Evolutionary conservation across 371 early-diverging fungal genomes (phyloP), one percentile per base, ranked within the genome.

Genomic region (Mortierella sp.): DNA sequence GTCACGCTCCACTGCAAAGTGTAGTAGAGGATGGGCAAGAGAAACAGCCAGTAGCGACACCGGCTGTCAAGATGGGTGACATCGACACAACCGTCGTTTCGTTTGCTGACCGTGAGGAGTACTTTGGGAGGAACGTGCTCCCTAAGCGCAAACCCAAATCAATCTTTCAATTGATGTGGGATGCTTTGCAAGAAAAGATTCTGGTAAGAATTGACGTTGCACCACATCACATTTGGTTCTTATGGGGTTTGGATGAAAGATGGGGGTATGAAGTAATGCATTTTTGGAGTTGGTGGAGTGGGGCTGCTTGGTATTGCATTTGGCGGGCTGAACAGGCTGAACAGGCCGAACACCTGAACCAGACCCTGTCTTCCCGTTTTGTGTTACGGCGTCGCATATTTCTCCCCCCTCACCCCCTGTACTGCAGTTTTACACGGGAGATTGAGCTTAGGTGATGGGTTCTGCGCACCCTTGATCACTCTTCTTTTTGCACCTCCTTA

Each of bases 141-240:
- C 94, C 94, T 2, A 81, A 84, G 26, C 78, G 83, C 23, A 88
- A 91, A 81, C 72, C 86, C 53, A 92, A 92, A 58, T 82, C 82
- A 30, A 85, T 94, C 26, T 83, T 92, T 28, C 78, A 87, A 27
- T 79, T 93, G 21, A 91, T 93, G 86, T 90, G 92, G 89, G 87
- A 90, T 47, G 94, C 94, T 3, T 81, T 95, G 28, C 88, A 94
- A 54, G 96, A 95, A 64, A 95, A 95, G 82, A 93, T 91, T 65
- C 71, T 95, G 65, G 90, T 89, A 82, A 79, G 82, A 23, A 48
- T 26, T 8, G 18, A 19, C 19, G 18, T n/a, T 48, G n/a, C 23
- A 48, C 23, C 24, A 8, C 48, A 21, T 8, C 13, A 24, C 23
- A 9, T 8, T 26, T 48, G 7, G 18, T 45, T 45, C 48, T 60